phyloP scores from a whole-genome alignment of 331 rosid species.

The Saraca asoca region DNA sequence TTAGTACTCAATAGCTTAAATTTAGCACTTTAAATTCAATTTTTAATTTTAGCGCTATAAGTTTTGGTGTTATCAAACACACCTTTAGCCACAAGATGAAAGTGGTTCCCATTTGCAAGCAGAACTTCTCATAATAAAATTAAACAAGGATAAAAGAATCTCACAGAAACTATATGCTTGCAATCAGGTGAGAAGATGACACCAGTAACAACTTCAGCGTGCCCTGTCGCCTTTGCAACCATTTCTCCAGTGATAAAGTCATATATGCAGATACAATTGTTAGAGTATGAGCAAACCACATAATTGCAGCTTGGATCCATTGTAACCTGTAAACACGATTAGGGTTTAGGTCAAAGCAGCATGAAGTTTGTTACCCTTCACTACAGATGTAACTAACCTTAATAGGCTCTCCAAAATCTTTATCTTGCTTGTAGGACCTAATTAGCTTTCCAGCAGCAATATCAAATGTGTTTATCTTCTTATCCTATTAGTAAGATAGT shows the following conservation, averaged over 20 bases:
- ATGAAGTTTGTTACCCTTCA: constrained; percentile 18
- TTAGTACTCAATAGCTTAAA: no score
- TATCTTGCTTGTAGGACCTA: constrained; percentile 59
- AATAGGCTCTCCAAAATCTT: constrained; percentile 67
- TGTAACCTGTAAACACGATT: constrained; percentile 50
- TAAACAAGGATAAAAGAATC: constrained; percentile 35
- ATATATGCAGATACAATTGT: constrained; percentile 66
- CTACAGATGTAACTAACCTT: constrained; percentile 55
- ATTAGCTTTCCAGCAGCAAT: constrained; percentile 56
- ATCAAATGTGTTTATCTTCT: constrained; percentile 68
- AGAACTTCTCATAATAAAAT: background rate
- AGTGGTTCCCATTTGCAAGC: background rate
- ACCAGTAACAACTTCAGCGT: constrained; percentile 81
- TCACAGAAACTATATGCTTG: constrained; percentile 73
- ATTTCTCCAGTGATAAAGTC: constrained; percentile 66
- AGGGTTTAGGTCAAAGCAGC: constrained; percentile 28
- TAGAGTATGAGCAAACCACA: constrained; percentile 68
- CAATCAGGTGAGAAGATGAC: constrained; percentile 75
- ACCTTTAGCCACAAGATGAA: background rate
- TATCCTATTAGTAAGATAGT: constrained; percentile 51
- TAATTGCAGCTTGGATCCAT: constrained; percentile 77
- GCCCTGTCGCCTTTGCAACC: constrained; percentile 67
- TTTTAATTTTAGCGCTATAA: no score
- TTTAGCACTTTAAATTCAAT: no score
- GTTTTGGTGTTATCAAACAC: no score